Percentiles rank a stretch among this genome's conserved stretches.
Evolutionary conservation across 345 rosid genomes (phyloP).

Genomic region (Cardamine chenopodiifolia): DNA sequence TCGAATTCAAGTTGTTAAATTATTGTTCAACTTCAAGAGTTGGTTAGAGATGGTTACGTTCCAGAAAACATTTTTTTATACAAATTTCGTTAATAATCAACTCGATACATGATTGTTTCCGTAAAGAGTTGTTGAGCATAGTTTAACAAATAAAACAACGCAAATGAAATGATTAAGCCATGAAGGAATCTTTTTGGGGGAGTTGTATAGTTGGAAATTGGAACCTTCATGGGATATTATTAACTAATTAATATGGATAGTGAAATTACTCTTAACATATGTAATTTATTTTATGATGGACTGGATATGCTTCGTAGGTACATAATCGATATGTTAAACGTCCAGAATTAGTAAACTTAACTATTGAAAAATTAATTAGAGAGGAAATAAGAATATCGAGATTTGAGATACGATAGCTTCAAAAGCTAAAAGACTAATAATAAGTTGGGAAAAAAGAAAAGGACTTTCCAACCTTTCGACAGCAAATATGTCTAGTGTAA

Average conservation of each 20-base stretch:
- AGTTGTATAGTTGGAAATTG: conserved; percentile 35
- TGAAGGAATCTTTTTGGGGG: conserved; percentile 33
- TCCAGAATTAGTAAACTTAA: conserved; percentile 2
- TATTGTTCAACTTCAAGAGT: conserved; percentile 32
- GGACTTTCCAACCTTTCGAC: conserved; percentile 77
- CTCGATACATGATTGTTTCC: conserved; percentile 30
- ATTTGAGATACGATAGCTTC: conserved; percentile 36
- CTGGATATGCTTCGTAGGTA: conserved; percentile 12
- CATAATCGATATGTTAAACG: conserved; percentile 19
- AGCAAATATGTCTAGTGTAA: conserved; percentile 50
- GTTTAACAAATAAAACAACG: conserved; percentile 30
- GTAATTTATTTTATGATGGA: not conserved
- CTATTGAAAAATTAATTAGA: conserved; percentile 1
- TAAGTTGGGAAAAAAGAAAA: conserved; percentile 60
- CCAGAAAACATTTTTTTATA: conserved; percentile 17
- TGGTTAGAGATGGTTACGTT: conserved; percentile 44
- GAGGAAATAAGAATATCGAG: not conserved
- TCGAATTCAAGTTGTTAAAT: conserved; percentile 34
- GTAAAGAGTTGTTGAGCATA: conserved; percentile 39
- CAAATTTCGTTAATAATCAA: conserved; percentile 21
- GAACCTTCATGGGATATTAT: conserved; percentile 30
- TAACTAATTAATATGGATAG: conserved; percentile 22
- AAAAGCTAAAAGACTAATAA: conserved; percentile 40
- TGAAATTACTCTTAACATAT: not conserved
- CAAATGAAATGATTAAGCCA: conserved; percentile 33